These are phyloP conservation scores for Cucurbita argyrosperma DNA, from an alignment of 306 rosid genomes.

Conservation along the genomic window DNA sequence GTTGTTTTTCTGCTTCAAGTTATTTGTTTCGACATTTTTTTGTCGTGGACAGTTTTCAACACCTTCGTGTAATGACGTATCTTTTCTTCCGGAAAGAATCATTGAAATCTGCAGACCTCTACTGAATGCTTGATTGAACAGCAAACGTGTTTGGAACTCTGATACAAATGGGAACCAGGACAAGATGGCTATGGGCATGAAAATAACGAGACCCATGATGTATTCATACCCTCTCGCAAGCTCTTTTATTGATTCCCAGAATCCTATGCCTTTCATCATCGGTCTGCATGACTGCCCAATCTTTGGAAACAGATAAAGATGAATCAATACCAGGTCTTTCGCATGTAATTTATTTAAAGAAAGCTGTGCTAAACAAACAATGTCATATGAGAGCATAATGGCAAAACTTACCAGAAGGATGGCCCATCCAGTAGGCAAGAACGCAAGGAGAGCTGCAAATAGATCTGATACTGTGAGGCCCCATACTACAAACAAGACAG, in stretches of 20 bases:
- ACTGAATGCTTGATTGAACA: conserved; percentile 93
- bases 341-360: not conserved
- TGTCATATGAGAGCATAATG: not conserved
- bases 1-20: no score
- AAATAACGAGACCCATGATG: conserved; percentile 63
- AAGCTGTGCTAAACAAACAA: not conserved
- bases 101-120: conserved; percentile 91
- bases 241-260: conserved; percentile 79
- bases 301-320: conserved; percentile 9
- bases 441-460: conserved; percentile 77
- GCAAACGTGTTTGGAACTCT: conserved; percentile 82
- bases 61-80: conserved; percentile 11
- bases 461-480: conserved; percentile 78
- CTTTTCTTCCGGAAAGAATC: conserved; percentile 75
- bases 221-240: conserved; percentile 82
- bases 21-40: no score
- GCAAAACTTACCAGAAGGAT: conserved; percentile 52
- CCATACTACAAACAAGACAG: conserved; percentile 64
- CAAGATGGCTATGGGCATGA: conserved; percentile 68
- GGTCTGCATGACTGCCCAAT: conserved; percentile 73
- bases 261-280: conserved; percentile 33
- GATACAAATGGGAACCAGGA: conserved; percentile 91
- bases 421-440: conserved; percentile 94
- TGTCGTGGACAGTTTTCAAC: no score
- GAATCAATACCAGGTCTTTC: not conserved